A percentile compares a stretch with the other conserved stretches of the same genome.
Conservation (phyloP, 345 rosid genomes). For the Citrus medica region DNA sequence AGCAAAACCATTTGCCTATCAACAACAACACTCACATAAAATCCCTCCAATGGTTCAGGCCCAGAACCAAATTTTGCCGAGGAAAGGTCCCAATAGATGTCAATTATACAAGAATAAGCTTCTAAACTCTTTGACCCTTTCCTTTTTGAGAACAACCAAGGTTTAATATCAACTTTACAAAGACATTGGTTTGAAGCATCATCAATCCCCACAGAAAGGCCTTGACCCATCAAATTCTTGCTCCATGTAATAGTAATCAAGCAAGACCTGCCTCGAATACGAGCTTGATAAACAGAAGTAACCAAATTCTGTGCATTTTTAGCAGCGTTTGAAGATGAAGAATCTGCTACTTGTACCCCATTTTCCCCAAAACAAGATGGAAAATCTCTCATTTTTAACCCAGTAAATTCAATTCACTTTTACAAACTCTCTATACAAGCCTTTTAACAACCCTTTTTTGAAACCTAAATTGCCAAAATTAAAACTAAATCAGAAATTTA, state of each 20-base stretch:
- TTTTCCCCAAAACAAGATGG: constrained; percentile 96
- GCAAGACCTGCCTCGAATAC: constrained; percentile 60
- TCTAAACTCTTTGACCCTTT: constrained; percentile 88
- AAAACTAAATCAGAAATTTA: constrained; percentile 4
- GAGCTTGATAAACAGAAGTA: constrained; percentile 69
- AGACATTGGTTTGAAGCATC: constrained; percentile 73
- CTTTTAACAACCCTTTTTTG: constrained; percentile 35
- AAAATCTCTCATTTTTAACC: constrained; percentile 73
- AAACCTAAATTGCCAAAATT: constrained; percentile 26
- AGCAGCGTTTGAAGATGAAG: constrained; percentile 58
- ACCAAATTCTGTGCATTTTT: constrained; percentile 74
- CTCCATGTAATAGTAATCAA: constrained; percentile 81
- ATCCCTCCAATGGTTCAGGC: constrained; percentile 85
- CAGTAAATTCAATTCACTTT: constrained; percentile 17
- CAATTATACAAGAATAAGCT: constrained; percentile 61
- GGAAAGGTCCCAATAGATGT: constrained; percentile 84
- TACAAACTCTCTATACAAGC: constrained; percentile 1
- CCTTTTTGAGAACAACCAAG: constrained; percentile 88
- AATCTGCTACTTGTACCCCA: constrained; percentile 84
- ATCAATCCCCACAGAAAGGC: constrained; percentile 65
- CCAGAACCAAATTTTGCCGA: constrained; percentile 81
- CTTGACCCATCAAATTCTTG: constrained; percentile 92
- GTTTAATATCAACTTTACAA: constrained; percentile 90
- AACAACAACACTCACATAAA: constrained; percentile 70
- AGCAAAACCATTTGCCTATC: constrained; percentile 74